Percentiles rank a stretch among this genome's conserved stretches.
phyloP scores from a whole-genome alignment of 169 alveolate genomes.

The Cryptosporidium sp. region DNA sequence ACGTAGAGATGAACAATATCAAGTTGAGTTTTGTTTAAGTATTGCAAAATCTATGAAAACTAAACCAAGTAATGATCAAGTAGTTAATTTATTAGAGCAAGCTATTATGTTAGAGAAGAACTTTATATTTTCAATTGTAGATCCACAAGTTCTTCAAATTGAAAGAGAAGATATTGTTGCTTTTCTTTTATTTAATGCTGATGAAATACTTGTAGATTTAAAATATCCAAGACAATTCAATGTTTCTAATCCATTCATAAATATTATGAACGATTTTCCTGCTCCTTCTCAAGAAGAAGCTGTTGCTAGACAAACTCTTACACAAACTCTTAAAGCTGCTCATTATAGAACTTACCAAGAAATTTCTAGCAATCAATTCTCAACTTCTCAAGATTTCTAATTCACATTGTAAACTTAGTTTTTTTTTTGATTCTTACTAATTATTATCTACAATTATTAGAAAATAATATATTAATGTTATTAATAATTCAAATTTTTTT shows the following conservation, averaged over 20 bases:
- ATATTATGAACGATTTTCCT: constrained; percentile 37
- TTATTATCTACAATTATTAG: too few species aligned
- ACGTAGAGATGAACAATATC: constrained; percentile 81
- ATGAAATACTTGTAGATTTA: constrained; percentile 77
- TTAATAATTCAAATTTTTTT: too few species aligned
- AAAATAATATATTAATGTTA: too few species aligned
- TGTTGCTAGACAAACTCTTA: constrained; percentile 60
- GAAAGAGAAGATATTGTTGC: constrained; percentile 79
- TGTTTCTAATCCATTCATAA: constrained; percentile 78
- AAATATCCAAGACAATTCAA: constrained; percentile 79
- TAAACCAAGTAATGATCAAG: constrained; percentile 79
- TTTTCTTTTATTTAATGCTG: constrained; percentile 78
- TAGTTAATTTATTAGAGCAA: constrained; percentile 76
- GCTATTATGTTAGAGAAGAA: constrained; percentile 81
- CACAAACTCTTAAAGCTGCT: constrained; percentile 70
- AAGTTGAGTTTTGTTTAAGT: constrained; percentile 81
- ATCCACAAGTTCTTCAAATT: constrained; percentile 74
- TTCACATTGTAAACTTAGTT: too few species aligned
- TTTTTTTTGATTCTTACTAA: too few species aligned
- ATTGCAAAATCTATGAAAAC: constrained; percentile 80
- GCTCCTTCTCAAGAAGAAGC: constrained; percentile 77
- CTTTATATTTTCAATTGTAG: constrained; percentile 78
- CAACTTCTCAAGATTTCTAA: constrained; percentile 69
- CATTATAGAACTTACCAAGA: constrained; percentile 61
- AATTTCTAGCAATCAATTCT: constrained; percentile 43